Evolutionary conservation across 2,329 filamentous ascomycete species (phyloP), one percentile per base, ranked within the genome.

Genomic region (Scopulariopsis brevicaulis): DNA sequence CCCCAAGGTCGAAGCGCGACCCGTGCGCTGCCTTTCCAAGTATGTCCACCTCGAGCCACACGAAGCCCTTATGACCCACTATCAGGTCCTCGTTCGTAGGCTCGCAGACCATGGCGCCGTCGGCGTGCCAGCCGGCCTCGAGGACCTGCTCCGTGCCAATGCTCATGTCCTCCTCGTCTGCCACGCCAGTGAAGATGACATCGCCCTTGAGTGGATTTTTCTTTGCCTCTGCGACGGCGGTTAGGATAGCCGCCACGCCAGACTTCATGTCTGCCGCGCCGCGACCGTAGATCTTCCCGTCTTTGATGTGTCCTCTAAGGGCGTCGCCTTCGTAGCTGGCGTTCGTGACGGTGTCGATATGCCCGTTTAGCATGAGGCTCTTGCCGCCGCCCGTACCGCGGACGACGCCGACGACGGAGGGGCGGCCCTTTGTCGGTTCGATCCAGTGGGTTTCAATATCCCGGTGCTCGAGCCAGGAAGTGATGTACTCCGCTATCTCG

Each of bases 191-290:
- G 6, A 83, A 68, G 10, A 82, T 75, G 10, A 82, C 71, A 54
- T 82, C 75, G 3, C 80, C 79, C 0, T 68, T 64, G 11, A 76
- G 69, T 0, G 65, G 62, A 24, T 73, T 70, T 1, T 63, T 65
- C 53, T 74, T 75, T 3, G 69, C 67, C 3, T 68, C 66, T 10
- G 72, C 66, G 2, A 79, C 61, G 0, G 75, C 68, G 0, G 72
- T 65, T 62, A 82, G 69, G 4, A 67, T 70, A 2, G 77, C 74
- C 4, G 79, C 78, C 1, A 81, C 55, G 0, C 78, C 77, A 3
- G 72, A 66, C 61, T 81, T 81, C 78, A 81, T 81, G 50, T 80
- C 78, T 11, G 73, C 68, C 4, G 72, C 67, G 0, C 78, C 78
- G 12, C 77, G 70, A 0, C 77, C 77, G 43, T 75, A 73, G 1